Evolutionary conservation across 75 land plant species (phyloP).

Genomic region (Cupressus sempervirens): DNA sequence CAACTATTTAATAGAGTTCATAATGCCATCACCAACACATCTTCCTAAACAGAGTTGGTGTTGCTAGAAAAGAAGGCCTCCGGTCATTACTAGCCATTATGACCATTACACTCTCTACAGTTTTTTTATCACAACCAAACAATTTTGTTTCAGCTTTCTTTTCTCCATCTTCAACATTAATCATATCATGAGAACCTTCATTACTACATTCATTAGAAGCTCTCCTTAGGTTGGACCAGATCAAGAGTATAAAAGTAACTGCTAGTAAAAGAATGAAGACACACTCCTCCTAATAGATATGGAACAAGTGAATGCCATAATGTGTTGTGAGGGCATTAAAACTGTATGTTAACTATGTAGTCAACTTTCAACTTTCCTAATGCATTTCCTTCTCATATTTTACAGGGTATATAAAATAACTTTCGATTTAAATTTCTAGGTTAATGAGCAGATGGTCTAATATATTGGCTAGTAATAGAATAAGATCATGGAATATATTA

Average conservation of each 20-base stretch:
- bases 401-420: no score
- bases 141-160: background rate
- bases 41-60: background rate
- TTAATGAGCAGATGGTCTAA: no score
- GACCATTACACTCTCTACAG: background rate
- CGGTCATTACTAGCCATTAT: background rate
- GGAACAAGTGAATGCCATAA: background rate
- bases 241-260: background rate
- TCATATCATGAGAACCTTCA: background rate
- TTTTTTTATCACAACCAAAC: background rate
- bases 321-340: background rate
- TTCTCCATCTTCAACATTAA: background rate
- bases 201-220: background rate
- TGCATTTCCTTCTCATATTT: background rate
- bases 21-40: background rate
- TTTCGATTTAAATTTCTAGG: no score
- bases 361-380: background rate
- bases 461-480: no score
- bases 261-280: background rate
- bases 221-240: background rate
- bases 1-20: background rate
- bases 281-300: slow-evolving; percentile 1
- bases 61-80: background rate
- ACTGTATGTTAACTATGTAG: background rate
- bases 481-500: no score